Evolutionary conservation across 2,329 filamentous ascomycete species (phyloP).

Genomic region (Arthrobotrys entomopaga): DNA sequence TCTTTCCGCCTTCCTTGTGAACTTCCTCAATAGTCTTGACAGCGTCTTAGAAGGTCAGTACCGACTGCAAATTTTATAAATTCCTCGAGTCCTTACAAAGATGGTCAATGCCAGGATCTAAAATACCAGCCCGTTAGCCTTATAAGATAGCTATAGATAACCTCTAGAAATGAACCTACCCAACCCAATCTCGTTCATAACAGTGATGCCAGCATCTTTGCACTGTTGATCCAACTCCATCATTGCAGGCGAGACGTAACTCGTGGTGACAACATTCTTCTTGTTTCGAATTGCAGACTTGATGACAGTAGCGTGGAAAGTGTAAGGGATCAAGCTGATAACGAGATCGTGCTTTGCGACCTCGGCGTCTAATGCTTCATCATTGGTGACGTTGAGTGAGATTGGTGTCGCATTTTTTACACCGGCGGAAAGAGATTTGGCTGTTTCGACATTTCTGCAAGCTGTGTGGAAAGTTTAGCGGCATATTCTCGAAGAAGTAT

Average conservation of each 20-base stretch:
- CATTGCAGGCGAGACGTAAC: constrained; percentile 93
- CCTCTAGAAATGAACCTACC: constrained; percentile 62
- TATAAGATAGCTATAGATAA: neutral
- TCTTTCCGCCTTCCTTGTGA: constrained; percentile 87
- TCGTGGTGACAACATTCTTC: constrained; percentile 96
- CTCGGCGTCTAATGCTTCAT: constrained; percentile 79
- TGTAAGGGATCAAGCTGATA: constrained; percentile 89
- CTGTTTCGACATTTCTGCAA: constrained; percentile 81
- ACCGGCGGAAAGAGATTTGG: constrained; percentile 77
- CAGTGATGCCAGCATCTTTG: constrained; percentile 93
- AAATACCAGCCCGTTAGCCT: neutral
- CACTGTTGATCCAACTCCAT: constrained; percentile 78
- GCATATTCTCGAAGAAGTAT: neutral
- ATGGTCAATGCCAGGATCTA: neutral
- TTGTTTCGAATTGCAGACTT: constrained; percentile 91
- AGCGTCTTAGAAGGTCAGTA: constrained; percentile 78
- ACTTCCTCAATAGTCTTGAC: constrained; percentile 88
- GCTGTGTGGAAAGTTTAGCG: constrained; percentile 65
- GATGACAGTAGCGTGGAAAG: constrained; percentile 86
- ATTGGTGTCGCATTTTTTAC: constrained; percentile 79
- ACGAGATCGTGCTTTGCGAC: constrained; percentile 82
- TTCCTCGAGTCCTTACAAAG: neutral
- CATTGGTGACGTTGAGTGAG: constrained; percentile 83
- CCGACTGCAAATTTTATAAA: constrained; percentile 61
- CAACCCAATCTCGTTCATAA: constrained; percentile 94